Evolutionary conservation across 2,329 filamentous ascomycete species (phyloP), one percentile per base, ranked within the genome.

Genomic region (Aspergillus viridinutans): DNA sequence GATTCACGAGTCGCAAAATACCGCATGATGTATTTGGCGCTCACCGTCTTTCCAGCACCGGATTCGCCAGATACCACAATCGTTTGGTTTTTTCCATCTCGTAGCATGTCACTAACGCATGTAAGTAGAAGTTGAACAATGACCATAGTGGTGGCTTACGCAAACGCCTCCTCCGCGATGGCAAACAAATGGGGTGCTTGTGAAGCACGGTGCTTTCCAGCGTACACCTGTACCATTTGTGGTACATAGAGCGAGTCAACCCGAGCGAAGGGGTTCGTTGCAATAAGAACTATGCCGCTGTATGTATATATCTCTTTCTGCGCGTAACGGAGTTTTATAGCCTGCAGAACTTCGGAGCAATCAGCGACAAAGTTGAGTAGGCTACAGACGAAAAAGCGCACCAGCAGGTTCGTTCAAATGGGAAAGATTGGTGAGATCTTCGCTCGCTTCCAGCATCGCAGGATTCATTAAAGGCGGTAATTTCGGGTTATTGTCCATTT

Each of bases 301-400:
- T 99, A 99, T 71, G 94, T 99, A 82, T 99, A 99, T 70, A 99
- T 99, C 76, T 99, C 94, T 78, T 97, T 97, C 76, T 99, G 94
- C 62, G 90, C 84, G 79, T 99, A 99, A 74, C 94, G 90, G 72
- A 99, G 84, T 73, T 92, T 92, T 76, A 99, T 99, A 55, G 94
- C 94, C 82, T 99, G 94, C 63, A 99, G 81, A 60, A 99, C 95
- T 96, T 74, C 51, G 58, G 48, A 56, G 54, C 48, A 50, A 59
- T 72, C 58, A 73, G 67, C 55, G 51, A 53, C 48, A 49, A 49
- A 48, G 29, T 25, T 14, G 21, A 54, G 40, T 25, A 38, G 52
- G 54, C 49, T 49, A 42, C 52, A 54, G 35, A 48, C 58, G 52
- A 23, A 25, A 43, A 50, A 42, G 67, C 82, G 67, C 87, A 96